Evolutionary conservation across 2,329 filamentous ascomycete species (phyloP).

Genomic region (Fusarium begoniae): DNA sequence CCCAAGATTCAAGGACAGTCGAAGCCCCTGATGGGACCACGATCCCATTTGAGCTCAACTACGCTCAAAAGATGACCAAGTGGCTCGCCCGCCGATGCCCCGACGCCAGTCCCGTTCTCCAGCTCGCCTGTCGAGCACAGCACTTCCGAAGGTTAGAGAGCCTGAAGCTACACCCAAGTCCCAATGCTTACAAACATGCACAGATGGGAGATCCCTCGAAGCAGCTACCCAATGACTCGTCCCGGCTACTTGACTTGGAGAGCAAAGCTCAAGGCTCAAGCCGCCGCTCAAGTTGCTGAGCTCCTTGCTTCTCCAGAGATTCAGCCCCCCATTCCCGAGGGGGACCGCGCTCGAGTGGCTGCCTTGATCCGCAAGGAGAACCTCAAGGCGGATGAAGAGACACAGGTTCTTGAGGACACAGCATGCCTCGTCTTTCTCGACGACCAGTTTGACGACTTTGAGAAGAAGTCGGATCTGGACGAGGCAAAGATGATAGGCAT

Average conservation of each 20-base stretch:
- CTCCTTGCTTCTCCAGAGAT: constrained; percentile 55
- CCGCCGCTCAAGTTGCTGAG: constrained; percentile 62
- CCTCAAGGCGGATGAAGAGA: constrained; percentile 66
- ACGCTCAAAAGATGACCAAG: constrained; percentile 79
- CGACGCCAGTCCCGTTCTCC: constrained; percentile 71
- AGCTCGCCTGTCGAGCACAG: constrained; percentile 82
- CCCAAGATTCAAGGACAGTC: constrained; percentile 49
- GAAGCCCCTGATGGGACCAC: constrained; percentile 54
- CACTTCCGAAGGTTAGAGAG: constrained; percentile 73
- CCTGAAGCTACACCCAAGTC: neutral
- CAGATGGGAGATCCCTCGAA: constrained; percentile 81
- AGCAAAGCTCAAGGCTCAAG: constrained; percentile 75
- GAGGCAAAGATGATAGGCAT: constrained; percentile 81
- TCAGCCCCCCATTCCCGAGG: constrained; percentile 50
- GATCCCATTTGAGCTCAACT: constrained; percentile 82
- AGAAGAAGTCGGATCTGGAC: constrained; percentile 69
- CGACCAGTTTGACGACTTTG: constrained; percentile 85
- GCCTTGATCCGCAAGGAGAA: constrained; percentile 83
- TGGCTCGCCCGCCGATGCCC: constrained; percentile 73
- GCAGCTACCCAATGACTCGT: constrained; percentile 77
- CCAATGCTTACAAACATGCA: neutral
- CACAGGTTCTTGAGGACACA: constrained; percentile 83
- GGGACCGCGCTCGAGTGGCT: constrained; percentile 70
- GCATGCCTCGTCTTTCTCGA: constrained; percentile 89
- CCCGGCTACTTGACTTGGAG: constrained; percentile 85